A percentile compares a stretch with the other conserved stretches of the same genome.
Evolutionary conservation across 2,329 filamentous ascomycete species (phyloP).

Genomic region (Fusarium denticulatum): DNA sequence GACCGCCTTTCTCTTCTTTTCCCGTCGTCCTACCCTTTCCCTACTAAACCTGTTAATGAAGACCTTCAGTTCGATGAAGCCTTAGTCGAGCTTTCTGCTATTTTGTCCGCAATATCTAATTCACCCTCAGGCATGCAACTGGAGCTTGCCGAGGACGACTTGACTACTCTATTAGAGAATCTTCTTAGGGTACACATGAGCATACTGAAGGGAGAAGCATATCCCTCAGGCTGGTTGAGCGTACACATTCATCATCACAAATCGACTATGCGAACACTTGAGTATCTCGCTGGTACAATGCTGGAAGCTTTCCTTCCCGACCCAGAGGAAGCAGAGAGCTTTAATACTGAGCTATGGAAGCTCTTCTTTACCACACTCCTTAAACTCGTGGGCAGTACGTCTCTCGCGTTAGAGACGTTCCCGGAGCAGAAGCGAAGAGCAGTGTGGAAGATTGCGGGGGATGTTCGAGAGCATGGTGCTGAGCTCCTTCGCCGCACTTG

Average conservation of each 20-base stretch:
- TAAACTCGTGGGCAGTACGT: slow-evolving; percentile 87
- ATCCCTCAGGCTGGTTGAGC: slow-evolving; percentile 90
- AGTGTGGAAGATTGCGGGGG: slow-evolving; percentile 98
- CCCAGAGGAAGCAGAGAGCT: slow-evolving; percentile 89
- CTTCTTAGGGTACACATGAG: slow-evolving; percentile 87
- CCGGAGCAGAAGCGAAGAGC: slow-evolving; percentile 95
- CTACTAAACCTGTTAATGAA: slow-evolving; percentile 72
- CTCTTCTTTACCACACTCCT: slow-evolving; percentile 90
- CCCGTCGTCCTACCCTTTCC: slow-evolving; percentile 89
- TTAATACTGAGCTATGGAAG: slow-evolving; percentile 95
- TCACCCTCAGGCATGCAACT: slow-evolving; percentile 77
- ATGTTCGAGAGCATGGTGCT: slow-evolving; percentile 91
- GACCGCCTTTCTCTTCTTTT: slow-evolving; percentile 87
- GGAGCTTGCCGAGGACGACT: slow-evolving; percentile 77
- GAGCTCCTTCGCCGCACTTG: slow-evolving; percentile 85
- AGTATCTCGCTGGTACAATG: slow-evolving; percentile 82
- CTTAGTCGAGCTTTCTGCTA: slow-evolving; percentile 86
- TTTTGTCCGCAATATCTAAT: slow-evolving; percentile 84
- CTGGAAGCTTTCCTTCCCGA: slow-evolving; percentile 86
- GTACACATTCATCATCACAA: slow-evolving; percentile 93
- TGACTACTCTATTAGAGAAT: slow-evolving; percentile 79
- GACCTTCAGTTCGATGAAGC: slow-evolving; percentile 80
- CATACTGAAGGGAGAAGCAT: slow-evolving; percentile 88
- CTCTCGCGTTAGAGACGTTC: slow-evolving; percentile 91
- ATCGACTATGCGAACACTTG: slow-evolving; percentile 85